A percentile compares a stretch with the other conserved stretches of the same genome.
phyloP scores from a whole-genome alignment of 2,329 filamentous ascomycete genomes.

The Fusarium begoniae region DNA sequence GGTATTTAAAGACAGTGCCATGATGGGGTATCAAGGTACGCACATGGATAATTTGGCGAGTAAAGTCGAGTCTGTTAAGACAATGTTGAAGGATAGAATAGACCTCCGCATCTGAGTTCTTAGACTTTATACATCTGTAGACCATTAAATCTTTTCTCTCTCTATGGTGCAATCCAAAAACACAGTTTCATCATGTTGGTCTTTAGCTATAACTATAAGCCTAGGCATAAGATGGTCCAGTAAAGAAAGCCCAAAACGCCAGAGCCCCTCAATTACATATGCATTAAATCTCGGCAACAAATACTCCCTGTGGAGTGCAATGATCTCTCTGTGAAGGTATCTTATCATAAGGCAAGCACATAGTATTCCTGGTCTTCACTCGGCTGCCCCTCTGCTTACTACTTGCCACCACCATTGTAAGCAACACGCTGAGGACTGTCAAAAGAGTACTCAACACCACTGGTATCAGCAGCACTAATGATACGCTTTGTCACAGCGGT shows the following conservation, averaged over 20 bases:
- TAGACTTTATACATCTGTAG: background rate
- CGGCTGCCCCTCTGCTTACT: background rate
- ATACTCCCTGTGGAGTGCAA: background rate
- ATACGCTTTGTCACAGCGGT: conserved; percentile 8
- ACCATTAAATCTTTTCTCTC: background rate
- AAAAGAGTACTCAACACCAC: background rate
- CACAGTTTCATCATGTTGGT: too few relatives aligned
- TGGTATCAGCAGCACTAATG: background rate
- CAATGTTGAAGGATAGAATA: background rate
- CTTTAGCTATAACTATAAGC: background rate
- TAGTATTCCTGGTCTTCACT: too few relatives aligned
- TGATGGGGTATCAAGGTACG: background rate
- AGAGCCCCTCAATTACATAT: accelerated
- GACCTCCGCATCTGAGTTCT: background rate
- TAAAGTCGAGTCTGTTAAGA: background rate
- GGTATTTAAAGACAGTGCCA: background rate
- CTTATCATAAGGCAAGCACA: background rate
- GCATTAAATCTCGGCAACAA: accelerated
- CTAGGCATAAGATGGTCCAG: background rate
- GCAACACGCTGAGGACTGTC: background rate
- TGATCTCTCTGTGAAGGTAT: accelerated
- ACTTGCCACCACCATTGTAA: conserved; percentile 14
- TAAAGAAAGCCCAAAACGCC: background rate
- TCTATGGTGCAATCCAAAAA: background rate
- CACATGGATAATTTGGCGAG: background rate